Evolutionary conservation across 2,329 filamentous ascomycete species (phyloP).

Genomic region (Scytalidium lignicola): DNA sequence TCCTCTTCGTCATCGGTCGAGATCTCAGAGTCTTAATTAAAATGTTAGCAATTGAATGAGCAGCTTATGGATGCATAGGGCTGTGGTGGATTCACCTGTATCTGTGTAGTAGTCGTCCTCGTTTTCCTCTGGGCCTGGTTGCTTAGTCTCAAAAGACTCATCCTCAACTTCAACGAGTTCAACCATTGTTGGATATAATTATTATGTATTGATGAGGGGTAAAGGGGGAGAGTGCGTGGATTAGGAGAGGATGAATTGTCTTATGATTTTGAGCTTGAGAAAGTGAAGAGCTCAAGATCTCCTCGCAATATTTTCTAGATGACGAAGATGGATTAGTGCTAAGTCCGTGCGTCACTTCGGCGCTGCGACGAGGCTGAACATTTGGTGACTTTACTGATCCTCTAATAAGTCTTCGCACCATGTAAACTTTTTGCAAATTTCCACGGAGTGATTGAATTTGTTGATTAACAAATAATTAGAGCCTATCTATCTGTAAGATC

Average conservation of each 20-base stretch:
- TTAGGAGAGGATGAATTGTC: neutral
- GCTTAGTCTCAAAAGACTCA: conserved; percentile 79
- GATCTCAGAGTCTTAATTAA: conserved; percentile 68
- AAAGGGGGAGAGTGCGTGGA: neutral
- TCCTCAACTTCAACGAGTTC: conserved; percentile 96
- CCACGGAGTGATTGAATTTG: too few species aligned
- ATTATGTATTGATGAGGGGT: neutral
- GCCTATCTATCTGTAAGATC: too few species aligned
- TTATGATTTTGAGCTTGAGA: neutral
- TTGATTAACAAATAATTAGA: too few species aligned
- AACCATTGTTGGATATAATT: conserved; percentile 64
- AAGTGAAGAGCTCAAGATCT: neutral
- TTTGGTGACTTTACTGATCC: too few species aligned
- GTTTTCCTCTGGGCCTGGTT: conserved; percentile 63
- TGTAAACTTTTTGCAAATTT: too few species aligned
- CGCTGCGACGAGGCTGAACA: neutral
- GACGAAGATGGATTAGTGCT: neutral
- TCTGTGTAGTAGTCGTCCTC: conserved; percentile 86
- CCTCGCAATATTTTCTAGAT: neutral
- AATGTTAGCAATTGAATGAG: conserved; percentile 9
- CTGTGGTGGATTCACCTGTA: conserved; percentile 58
- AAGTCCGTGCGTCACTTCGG: neutral
- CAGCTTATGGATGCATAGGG: conserved; percentile 2
- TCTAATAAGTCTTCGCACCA: too few species aligned
- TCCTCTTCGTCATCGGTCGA: conserved; percentile 74